Evolutionary conservation across 2,329 filamentous ascomycete species (phyloP), one percentile per base, ranked within the genome.

Genomic region (Pyrenophora graminea): DNA sequence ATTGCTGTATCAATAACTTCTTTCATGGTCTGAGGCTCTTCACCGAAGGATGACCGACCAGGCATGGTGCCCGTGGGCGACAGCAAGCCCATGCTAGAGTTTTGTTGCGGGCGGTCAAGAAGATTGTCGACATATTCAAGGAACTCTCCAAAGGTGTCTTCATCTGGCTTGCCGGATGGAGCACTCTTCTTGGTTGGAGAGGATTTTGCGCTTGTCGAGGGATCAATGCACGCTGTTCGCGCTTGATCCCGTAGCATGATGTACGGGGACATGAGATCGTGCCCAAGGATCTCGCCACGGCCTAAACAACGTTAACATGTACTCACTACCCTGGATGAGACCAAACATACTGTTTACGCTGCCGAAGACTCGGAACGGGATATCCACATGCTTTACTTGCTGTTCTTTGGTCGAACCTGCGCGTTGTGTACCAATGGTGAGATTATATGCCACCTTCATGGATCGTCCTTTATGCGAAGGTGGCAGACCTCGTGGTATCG

Each of bases 211-310:
- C 32, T 34, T 8, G 53, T 34, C 19, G 45, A 41, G 6, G 51
- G 33, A 21, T 61, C 63, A 21, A 84, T 48, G 53, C 59, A 70
- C 36, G 69, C 58, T 48, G 77, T 73, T 50, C 82, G 82, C 2
- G 94, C 93, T 70, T 90, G 84, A 65, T 97, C 93, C 48, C 86
- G 87, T 38, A 97, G 80, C 45, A 97, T 80, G 25, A 97, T 89
- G 68, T 97, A 96, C 0, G 94, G 94, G 33, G 86, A 88, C 88
- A 97, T 96, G 12, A 99, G 79, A 72, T 99, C 93, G 72, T 99
- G 93, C 1, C 91, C 91, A 12, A 97, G 81, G 30, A 96, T 88
- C 64, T 96, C 90, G 58, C 93, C 93, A 62, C 91, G 84, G 53
- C 72, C 80, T 84, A 44, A 8, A 39, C 6, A 23, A 17, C 2